Conservation (phyloP, 108 stramenopile genomes). For the Fragilariopsis cylindrus region DNA sequence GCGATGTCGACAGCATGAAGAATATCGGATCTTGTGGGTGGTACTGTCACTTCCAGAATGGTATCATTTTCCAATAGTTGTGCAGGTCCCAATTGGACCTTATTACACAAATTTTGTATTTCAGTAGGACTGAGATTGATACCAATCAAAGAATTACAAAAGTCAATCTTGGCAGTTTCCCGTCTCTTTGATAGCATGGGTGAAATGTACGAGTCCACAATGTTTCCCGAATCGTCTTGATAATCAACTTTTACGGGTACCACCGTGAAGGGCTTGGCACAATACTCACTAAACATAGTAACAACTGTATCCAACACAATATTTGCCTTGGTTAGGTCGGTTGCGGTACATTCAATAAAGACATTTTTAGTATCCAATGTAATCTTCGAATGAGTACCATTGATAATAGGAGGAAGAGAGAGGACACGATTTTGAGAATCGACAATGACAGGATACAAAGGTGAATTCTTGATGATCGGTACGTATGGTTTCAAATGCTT, state of each 20-base stretch:
- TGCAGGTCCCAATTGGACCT: conserved; percentile 96
- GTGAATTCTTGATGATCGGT: conserved; percentile 92
- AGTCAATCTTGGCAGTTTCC: conserved; percentile 76
- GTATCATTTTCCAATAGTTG: conserved; percentile 66
- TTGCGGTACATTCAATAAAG: conserved; percentile 99
- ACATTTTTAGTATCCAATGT: conserved; percentile 93
- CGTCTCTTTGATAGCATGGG: conserved; percentile 70
- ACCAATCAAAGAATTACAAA: conserved; percentile 90
- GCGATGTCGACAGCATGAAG: conserved; percentile 97
- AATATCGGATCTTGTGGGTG: conserved; percentile 96
- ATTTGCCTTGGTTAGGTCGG: conserved; percentile 98
- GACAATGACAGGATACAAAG: conserved; percentile 93
- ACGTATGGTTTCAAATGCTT: conserved; percentile 99
- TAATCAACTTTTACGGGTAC: conserved; percentile 95
- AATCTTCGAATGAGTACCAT: conserved; percentile 91
- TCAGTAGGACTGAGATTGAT: conserved; percentile 71
- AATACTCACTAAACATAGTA: conserved; percentile 97
- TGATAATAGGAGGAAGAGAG: conserved; percentile 98
- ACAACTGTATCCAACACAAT: conserved; percentile 98
- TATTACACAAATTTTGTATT: conserved; percentile 89
- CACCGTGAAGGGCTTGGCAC: conserved; percentile 83
- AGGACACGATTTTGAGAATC: conserved; percentile 86
- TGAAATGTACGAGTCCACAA: conserved; percentile 75
- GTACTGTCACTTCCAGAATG: conserved; percentile 90
- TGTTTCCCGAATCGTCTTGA: conserved; percentile 47